phyloP scores from a whole-genome alignment of 208 protist species.

The Trypanosoma caninum region DNA sequence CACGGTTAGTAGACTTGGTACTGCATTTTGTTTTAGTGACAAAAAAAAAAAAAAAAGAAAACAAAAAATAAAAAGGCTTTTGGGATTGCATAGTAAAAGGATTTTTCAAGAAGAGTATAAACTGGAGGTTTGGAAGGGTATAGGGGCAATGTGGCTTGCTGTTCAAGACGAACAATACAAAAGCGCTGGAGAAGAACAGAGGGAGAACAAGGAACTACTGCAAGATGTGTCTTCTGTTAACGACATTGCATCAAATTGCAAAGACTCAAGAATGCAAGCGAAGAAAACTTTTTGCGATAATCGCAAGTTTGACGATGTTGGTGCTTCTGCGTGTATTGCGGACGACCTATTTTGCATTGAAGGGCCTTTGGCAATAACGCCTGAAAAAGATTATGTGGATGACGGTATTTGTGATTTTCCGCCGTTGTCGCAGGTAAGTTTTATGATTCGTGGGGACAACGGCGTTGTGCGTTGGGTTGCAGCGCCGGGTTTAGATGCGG shows the following conservation, averaged over 20 bases:
- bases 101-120: not conserved
- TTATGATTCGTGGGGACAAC: slow-evolving; percentile 63
- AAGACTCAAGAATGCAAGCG: not conserved
- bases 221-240: slow-evolving; percentile 36
- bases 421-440: slow-evolving; percentile 25
- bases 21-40: too few species aligned
- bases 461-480: slow-evolving; percentile 62
- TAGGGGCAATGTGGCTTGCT: slow-evolving; percentile 9
- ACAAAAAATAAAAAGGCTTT: too few species aligned
- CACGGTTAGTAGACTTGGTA: too few species aligned
- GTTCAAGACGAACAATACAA: slow-evolving; percentile 1
- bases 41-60: too few species aligned
- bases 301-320: not conserved
- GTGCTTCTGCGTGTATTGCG: too few species aligned
- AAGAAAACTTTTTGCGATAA: not conserved
- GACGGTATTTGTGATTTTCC: slow-evolving; percentile 27
- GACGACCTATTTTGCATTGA: not conserved
- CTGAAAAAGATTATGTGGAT: not conserved
- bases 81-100: too few species aligned
- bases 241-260: slow-evolving; percentile 16
- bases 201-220: slow-evolving; percentile 43
- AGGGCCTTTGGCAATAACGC: not conserved
- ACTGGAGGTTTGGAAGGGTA: not conserved
- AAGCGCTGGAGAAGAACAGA: not conserved
- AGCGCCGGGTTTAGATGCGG: slow-evolving; percentile 15